Conservation (phyloP, 108 stramenopile species). For the Aurantiochytrium sp. region DNA sequence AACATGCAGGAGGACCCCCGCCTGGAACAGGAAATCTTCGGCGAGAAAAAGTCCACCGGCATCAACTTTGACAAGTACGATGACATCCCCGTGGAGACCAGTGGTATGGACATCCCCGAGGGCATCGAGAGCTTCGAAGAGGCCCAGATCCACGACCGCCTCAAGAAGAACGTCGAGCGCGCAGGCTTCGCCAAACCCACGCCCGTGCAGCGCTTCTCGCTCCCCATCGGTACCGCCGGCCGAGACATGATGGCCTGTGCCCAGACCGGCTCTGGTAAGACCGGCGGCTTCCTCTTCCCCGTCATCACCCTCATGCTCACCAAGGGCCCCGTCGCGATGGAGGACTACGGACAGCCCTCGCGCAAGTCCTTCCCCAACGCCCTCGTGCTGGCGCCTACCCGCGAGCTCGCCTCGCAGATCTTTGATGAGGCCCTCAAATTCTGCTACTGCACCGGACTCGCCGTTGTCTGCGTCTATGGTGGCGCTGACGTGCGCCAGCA, state of each 20-base stretch:
- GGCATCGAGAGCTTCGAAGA: background rate
- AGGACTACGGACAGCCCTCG: background rate
- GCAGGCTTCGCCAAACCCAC: conserved; percentile 89
- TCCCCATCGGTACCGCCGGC: conserved; percentile 69
- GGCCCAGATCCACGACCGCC: background rate
- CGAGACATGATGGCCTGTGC: conserved; percentile 93
- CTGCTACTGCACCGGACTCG: conserved; percentile 80
- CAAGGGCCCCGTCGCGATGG: conserved; percentile 2
- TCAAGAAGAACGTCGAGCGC: conserved; percentile 77
- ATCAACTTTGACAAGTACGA: conserved; percentile 16
- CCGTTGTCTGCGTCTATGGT: conserved; percentile 86
- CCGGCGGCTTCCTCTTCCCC: conserved; percentile 53
- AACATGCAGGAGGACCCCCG: conserved; percentile 15
- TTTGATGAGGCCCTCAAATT: conserved; percentile 92
- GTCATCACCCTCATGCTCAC: conserved; percentile 57
- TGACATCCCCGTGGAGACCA: background rate
- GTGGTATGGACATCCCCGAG: background rate
- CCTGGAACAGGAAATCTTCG: background rate
- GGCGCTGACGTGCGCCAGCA: conserved; percentile 90
- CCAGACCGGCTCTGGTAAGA: conserved; percentile 96
- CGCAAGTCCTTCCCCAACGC: conserved; percentile 63
- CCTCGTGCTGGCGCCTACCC: conserved; percentile 88
- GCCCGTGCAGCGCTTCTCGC: conserved; percentile 95
- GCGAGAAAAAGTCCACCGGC: background rate
- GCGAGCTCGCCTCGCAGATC: conserved; percentile 95